These are phyloP conservation scores for Austroboletus festivus DNA, from an alignment of 768 basidiomycete species.

Conservation along the genomic window DNA sequence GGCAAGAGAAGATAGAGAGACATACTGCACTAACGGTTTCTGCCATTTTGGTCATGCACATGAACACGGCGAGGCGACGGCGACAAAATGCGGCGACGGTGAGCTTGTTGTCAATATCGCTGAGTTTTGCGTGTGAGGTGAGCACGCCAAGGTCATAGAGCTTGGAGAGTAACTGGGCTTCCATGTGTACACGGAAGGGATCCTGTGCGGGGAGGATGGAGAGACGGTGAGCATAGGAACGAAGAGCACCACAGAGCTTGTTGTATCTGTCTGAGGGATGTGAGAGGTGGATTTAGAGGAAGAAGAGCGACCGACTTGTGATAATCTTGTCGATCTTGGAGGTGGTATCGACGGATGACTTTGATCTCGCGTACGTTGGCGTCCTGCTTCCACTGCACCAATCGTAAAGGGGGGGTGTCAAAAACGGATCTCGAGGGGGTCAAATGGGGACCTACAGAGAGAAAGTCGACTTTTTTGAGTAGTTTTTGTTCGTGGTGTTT, in stretches of 20 bases:
- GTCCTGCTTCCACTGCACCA: conserved; percentile 99
- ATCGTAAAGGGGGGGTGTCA: background rate
- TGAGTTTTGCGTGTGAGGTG: conserved; percentile 81
- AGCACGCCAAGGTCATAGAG: conserved; percentile 97
- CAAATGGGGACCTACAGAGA: conserved; percentile 57
- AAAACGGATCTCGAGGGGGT: conserved; percentile 2
- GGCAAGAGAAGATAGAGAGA: conserved; percentile 18
- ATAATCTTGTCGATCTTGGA: conserved; percentile 93
- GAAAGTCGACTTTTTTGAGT: conserved; percentile 95
- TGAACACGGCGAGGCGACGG: conserved; percentile 85
- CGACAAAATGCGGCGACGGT: conserved; percentile 95
- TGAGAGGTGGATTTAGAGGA: background rate
- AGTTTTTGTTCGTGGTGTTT: conserved; percentile 96
- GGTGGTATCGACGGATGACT: conserved; percentile 93
- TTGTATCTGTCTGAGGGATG: conserved; percentile 80
- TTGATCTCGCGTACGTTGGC: conserved; percentile 85
- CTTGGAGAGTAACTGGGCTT: conserved; percentile 85
- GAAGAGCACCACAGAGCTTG: conserved; percentile 85
- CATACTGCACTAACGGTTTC: conserved; percentile 91
- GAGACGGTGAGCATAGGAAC: conserved; percentile 82
- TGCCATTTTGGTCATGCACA: conserved; percentile 91
- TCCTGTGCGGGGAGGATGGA: conserved; percentile 87
- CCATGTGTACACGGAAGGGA: conserved; percentile 81
- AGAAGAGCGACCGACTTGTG: conserved; percentile 56
- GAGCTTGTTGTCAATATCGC: conserved; percentile 91